A percentile compares a stretch with the other conserved stretches of the same genome.
Conservation (phyloP, 2,329 filamentous ascomycete species). For the Mariannaea elegans region DNA sequence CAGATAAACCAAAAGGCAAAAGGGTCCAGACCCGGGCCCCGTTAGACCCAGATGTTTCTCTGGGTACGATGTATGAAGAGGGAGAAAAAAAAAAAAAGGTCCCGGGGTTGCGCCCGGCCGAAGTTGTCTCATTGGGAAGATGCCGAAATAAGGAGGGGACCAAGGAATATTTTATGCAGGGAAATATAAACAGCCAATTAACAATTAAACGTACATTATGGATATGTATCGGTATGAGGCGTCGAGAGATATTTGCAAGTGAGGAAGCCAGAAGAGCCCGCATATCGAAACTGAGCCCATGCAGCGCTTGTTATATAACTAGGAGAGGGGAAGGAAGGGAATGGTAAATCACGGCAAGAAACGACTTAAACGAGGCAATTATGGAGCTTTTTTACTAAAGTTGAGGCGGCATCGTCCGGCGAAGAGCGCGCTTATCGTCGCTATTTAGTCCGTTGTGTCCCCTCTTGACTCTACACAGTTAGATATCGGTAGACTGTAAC, state of each 20-base stretch:
- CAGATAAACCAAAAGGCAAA: neutral
- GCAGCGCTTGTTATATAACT: too few species aligned
- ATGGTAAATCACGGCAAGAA: too few species aligned
- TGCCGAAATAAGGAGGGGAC: neutral
- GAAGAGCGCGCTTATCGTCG: neutral
- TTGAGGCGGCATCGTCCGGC: too few species aligned
- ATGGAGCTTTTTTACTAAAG: too few species aligned
- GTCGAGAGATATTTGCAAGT: too few species aligned
- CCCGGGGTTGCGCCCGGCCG: slow-evolving; percentile 12
- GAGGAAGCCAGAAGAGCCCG: too few species aligned
- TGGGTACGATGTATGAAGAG: neutral
- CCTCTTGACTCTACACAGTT: too few species aligned
- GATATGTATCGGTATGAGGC: too few species aligned
- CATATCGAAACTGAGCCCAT: too few species aligned
- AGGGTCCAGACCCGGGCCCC: slow-evolving; percentile 16
- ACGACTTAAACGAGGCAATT: too few species aligned
- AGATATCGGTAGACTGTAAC: neutral
- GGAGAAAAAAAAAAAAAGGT: neutral
- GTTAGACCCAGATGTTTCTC: slow-evolving; percentile 20
- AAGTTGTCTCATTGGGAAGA: neutral
- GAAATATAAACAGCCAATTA: neutral
- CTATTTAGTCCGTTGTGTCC: neutral
- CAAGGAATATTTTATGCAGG: neutral
- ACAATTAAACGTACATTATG: too few species aligned
- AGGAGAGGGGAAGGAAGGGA: too few species aligned